These are phyloP conservation scores for Primulina eburnea DNA, from an alignment of 257 asterid species.

Conservation along the genomic window DNA sequence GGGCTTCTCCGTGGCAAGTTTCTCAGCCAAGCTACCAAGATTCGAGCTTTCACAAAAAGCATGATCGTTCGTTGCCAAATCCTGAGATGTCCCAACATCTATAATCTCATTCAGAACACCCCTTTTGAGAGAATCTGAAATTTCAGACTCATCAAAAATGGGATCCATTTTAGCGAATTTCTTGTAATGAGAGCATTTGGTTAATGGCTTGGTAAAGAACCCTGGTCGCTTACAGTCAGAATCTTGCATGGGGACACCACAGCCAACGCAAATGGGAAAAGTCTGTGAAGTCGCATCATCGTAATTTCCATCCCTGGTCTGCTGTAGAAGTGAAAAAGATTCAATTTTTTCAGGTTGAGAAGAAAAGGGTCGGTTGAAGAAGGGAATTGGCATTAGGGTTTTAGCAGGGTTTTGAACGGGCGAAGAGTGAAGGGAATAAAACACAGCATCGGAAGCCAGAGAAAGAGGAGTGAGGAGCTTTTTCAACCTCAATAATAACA, in stretches of 20 bases:
- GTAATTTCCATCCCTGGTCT: constrained; percentile 77
- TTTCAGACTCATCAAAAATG: constrained; percentile 55
- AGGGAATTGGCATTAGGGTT: constrained; percentile 35
- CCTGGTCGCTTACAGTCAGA: constrained; percentile 70
- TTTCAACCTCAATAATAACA: constrained; percentile 50
- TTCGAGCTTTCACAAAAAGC: constrained; percentile 34
- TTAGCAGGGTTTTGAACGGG: constrained; percentile 51
- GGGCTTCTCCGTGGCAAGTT: constrained; percentile 38
- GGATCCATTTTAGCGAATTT: constrained; percentile 48
- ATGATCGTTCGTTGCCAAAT: constrained; percentile 21
- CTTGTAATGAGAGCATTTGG: constrained; percentile 44
- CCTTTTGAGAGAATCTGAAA: constrained; percentile 54
- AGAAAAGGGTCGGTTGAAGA: constrained; percentile 40
- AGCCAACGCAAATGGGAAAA: constrained; percentile 69
- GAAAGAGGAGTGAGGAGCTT: constrained; percentile 44
- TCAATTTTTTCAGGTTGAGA: constrained; percentile 31
- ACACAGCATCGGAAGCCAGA: constrained; percentile 33
- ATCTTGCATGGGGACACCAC: constrained; percentile 81
- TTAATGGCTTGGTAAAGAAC: constrained; percentile 42
- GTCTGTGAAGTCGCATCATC: constrained; percentile 43
- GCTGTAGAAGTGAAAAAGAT: constrained; percentile 27
- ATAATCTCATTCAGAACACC: constrained; percentile 51
- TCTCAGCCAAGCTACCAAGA: constrained; percentile 21
- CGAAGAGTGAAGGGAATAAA: constrained; percentile 27
- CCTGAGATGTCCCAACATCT: constrained; percentile 29